Evolutionary conservation across 2,329 filamentous ascomycete genomes (phyloP), one percentile per base, ranked within the genome.

Genomic region (Venturia effusa): DNA sequence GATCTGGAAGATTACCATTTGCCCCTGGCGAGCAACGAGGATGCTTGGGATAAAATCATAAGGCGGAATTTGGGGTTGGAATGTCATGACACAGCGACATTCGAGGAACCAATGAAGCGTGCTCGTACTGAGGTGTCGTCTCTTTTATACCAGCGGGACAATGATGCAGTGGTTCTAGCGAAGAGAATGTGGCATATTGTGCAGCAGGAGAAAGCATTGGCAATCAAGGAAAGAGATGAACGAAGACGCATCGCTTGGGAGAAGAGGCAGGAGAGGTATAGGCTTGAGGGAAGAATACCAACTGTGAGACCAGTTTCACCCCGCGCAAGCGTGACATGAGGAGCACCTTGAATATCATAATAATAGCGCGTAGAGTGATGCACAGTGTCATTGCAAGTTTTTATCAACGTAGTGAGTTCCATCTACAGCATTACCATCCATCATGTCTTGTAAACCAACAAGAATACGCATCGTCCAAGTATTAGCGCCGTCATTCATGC

Each of bases 11-110:
- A 80, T 4, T 75, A 79, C 64, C 74, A 72, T 71, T 39, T 75
- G 11, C 70, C 71, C 3, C 45, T 78, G 10, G 79, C 75, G 2
- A 61, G 66, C 51, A 67, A 71, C n/a, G 80, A 84, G 68, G 80
- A 83, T 66, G 65, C 68, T 10, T 83, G 80, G 80, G 81, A 84
- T 67, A 22, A 63, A 1, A 68, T 79, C 17, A 48, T 81, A 24
- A 22, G 54, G 8, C 15, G 48, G 67, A 40, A 65, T 24, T 41
- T 61, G 66, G 65, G 69, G 43, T 64, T 67, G 15, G 64, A 70
- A 64, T 27, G 70, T 69, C 3, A 24, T 39, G 66, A 74, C 22
- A 30, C 57, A 30, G 24, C 22, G 40, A 59, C 61, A 32, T 54
- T 57, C 22, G 15, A 3, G 19, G 13, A 4, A 1, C 59, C 54